Evolutionary conservation across 1,284 basidiomycete genomes (phyloP), one percentile per base, ranked within the genome.

Genomic region (Ustilago lituana): DNA sequence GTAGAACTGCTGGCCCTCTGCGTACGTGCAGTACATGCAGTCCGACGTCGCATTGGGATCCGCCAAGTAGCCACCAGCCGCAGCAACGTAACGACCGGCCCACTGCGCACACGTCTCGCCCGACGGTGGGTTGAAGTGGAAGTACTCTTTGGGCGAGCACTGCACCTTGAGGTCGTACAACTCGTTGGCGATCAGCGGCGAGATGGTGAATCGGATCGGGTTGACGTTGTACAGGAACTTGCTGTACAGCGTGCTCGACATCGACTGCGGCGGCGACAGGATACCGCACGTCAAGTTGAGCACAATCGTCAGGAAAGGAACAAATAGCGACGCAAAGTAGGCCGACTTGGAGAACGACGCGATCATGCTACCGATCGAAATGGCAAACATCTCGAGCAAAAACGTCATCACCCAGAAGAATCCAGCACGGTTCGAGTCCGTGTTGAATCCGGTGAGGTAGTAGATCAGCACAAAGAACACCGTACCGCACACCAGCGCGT

Each of bases 1-100:
- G 78, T 86, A 89, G 84, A 90, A 93, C 68, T 93, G 84, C 68
- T 92, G 88, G 5, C 91, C 91, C 73, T 77, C 83, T 35, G 56
- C 57, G 80, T 87, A 91, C 73, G 88, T 87, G 77, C 91, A 93
- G 79, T 92, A 92, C n/a, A 85, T 85, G 81, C 92, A 93, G 7
- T 65, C 62, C 10, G 41, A 50, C 0, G 87, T 89, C 8, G 86
- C 90, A 46, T 85, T 83, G 0, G 87, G 86, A 81, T 94, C 90
- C 68, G 90, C 86, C 35, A 96, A 82, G 83, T 96, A 96, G 0
- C 92, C 94, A 88, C 89, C 70, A 87, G 86, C 3, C 83, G 83
- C 71, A 7, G 89, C 87, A 77, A 69, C 51, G 39, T 69, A 69
- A 46, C 45, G 50, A 24, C 61, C 61, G 1, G 67, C 61, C 64